Evolutionary conservation across 2,329 filamentous ascomycete genomes (phyloP).

Genomic region (Kalmusia sp.): DNA sequence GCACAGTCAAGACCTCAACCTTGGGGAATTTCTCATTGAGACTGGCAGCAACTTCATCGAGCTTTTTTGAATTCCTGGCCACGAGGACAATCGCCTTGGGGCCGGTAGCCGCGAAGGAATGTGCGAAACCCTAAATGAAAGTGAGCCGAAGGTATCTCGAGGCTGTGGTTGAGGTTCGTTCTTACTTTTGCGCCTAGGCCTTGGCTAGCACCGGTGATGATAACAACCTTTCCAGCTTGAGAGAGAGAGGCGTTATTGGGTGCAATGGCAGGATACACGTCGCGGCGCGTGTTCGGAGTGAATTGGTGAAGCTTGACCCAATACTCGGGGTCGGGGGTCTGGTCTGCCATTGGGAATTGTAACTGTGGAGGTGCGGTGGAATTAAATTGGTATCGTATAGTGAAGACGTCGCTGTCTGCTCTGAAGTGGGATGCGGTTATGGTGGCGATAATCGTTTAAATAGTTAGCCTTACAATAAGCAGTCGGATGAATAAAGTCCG

Average conservation of each 20-base stretch:
- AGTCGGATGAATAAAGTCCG: too few relatives aligned
- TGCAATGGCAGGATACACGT: constrained; percentile 51
- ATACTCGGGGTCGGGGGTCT: constrained; percentile 24
- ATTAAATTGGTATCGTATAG: too few relatives aligned
- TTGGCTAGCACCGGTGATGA: constrained; percentile 53
- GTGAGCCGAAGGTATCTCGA: not conserved
- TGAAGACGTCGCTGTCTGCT: too few relatives aligned
- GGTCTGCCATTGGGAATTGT: constrained; percentile 13
- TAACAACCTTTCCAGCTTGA: constrained; percentile 46
- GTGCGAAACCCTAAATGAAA: constrained; percentile 30
- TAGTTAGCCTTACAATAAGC: too few relatives aligned
- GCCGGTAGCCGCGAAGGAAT: constrained; percentile 46
- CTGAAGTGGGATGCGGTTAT: too few relatives aligned
- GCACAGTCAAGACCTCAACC: constrained; percentile 37
- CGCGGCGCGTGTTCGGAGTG: constrained; percentile 33
- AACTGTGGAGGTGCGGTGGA: too few relatives aligned
- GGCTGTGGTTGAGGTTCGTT: not conserved
- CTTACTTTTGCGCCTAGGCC: constrained; percentile 44
- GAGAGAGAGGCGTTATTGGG: constrained; percentile 40
- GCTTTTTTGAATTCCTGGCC: constrained; percentile 31
- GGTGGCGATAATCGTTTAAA: too few relatives aligned
- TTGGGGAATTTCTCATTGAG: constrained; percentile 37
- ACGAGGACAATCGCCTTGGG: constrained; percentile 45
- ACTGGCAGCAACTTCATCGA: constrained; percentile 32
- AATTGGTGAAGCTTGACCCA: constrained; percentile 24